Evolutionary conservation across 1,284 basidiomycete genomes (phyloP), one percentile per base, ranked within the genome.

Genomic region (Porogramme epimiltina): DNA sequence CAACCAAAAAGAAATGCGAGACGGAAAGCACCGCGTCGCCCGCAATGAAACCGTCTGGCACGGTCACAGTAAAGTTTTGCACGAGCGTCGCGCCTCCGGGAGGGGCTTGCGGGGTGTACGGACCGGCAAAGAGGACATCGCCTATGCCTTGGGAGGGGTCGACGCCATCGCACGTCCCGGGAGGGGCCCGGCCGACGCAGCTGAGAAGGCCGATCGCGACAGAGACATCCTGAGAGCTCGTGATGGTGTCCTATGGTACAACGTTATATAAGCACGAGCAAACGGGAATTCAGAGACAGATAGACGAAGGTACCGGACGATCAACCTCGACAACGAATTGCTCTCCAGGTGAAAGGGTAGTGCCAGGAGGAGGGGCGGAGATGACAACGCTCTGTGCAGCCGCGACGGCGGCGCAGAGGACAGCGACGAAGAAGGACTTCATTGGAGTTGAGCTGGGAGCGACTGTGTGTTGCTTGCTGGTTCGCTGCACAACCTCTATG

Each of bases 71-170:
- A 51, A 51, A 59, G 54, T 60, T 62, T 51, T 61, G 49, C 34
- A 37, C 24, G 31, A 42, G 25, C 13, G 19, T 23, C 8, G 41
- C 47, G 8, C 57, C 50, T 16, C 63, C 65, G 52, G 66, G 64
- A 11, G n/a, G 19, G 47, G 70, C 42, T 16, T 13, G 10, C 6
- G 34, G 34, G n/a, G 67, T 54, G 61, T 71, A 84, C 0, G 62
- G 52, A 3, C 81, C 80, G 15, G 66, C 66, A 61, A 78, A 81
- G n/a, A 82, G 66, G 41, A 77, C 52, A 3, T 43, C 58, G 1
- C 78, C 79, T 15, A 82, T 54, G 4, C 58, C 55, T 16, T 72
- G 52, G 4, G 57, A 47, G 1, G 64, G 58, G 42, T 71, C 49
- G 9, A 57, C 34, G n/a, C 59, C 56, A 70, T 74, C 3, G 66